Evolutionary conservation across 116 monocot species (phyloP).

Genomic region (Trichopus zeylanicus): DNA sequence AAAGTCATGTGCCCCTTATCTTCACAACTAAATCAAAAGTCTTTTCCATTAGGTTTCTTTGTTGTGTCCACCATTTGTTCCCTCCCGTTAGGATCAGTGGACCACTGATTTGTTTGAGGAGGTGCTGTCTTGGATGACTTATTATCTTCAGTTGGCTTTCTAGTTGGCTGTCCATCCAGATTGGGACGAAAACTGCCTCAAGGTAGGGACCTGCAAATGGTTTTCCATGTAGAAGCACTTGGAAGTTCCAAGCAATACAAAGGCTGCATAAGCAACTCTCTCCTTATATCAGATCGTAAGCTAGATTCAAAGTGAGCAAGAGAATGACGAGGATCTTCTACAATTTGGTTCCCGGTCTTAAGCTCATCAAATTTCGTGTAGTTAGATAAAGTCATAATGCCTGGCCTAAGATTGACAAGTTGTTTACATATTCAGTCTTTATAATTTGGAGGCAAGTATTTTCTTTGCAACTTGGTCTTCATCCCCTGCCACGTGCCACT

Average conservation of each 20-base stretch:
- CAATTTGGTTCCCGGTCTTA: not conserved
- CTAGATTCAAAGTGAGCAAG: not conserved
- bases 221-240: constrained; percentile 2
- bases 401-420: not conserved
- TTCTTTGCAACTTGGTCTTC: not conserved
- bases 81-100: no score
- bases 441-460: not conserved
- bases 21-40: no score
- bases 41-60: no score
- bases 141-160: no score
- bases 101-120: no score
- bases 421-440: not conserved
- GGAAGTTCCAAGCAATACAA: not conserved
- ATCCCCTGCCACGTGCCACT: not conserved
- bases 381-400: not conserved
- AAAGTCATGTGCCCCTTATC: not conserved
- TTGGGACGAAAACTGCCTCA: not conserved
- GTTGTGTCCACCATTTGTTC: no score
- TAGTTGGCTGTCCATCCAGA: not conserved
- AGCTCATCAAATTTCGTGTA: constrained; percentile 2
- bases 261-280: not conserved
- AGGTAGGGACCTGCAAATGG: not conserved
- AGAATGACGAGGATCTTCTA: not conserved
- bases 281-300: not conserved
- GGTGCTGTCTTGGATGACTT: no score